phyloP scores from a whole-genome alignment of 306 rosid genomes.

The Casuarina glauca region DNA sequence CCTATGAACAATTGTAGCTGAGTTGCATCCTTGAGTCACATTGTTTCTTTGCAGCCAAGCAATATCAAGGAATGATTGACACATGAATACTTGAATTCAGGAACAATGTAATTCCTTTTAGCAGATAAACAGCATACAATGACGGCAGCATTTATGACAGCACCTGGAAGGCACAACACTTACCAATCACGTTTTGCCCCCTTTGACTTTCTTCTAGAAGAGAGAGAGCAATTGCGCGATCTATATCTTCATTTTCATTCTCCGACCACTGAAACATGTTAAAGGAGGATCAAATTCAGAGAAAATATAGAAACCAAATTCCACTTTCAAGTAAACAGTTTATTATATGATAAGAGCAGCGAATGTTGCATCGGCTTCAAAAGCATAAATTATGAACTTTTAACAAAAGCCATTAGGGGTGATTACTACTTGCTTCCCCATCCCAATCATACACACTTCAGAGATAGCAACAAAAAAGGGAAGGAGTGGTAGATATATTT shows the following conservation, averaged over 20 bases:
- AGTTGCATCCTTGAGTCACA: not conserved
- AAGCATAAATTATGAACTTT: not conserved
- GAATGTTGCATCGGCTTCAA: not conserved
- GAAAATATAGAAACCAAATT: not conserved
- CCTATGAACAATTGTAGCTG: not conserved
- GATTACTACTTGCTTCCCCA: not conserved
- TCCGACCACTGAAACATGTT: constrained; percentile 47
- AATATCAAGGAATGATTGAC: not conserved
- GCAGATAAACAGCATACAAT: not conserved
- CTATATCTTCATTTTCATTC: constrained; percentile 75
- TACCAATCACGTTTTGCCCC: constrained; percentile 61
- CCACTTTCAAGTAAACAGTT: not conserved
- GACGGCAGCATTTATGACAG: not conserved
- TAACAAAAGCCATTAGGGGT: not conserved
- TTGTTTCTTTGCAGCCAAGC: not conserved
- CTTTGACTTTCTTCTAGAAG: constrained; percentile 65
- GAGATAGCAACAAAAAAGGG: not conserved
- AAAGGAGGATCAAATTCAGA: constrained; percentile 17
- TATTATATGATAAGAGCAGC: not conserved
- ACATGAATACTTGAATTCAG: not conserved
- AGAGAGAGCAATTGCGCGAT: constrained; percentile 88
- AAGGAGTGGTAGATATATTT: constrained; percentile 17
- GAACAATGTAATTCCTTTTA: constrained; percentile 3
- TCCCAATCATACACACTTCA: not conserved
- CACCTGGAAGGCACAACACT: constrained; percentile 33